Evolutionary conservation across 192 early-diverging fungal genomes (phyloP).

Genomic region (Geosiphon pyriformis): DNA sequence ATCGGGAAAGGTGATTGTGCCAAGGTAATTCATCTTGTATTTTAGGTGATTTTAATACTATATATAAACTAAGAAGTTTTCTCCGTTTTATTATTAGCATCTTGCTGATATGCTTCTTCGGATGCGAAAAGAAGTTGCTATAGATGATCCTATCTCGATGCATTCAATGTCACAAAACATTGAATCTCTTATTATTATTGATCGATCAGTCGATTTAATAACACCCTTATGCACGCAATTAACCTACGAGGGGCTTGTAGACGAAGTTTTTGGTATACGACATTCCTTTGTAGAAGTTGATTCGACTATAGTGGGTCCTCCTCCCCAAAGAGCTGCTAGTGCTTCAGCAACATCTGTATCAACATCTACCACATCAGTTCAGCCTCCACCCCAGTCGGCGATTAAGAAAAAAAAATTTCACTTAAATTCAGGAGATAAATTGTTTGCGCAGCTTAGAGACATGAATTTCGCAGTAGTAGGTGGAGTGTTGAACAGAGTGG

Average conservation of each 20-base stretch:
- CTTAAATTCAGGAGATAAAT: conserved; percentile 73
- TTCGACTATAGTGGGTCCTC: conserved; percentile 46
- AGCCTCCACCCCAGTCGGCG: conserved; percentile 28
- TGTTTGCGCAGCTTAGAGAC: conserved; percentile 79
- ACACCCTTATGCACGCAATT: conserved; percentile 93
- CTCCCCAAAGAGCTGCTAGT: conserved; percentile 28
- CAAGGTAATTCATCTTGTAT: conserved; percentile 38
- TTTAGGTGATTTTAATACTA: too few relatives aligned
- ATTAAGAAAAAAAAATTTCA: conserved; percentile 69
- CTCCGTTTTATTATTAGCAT: conserved; percentile 29
- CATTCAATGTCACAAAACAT: conserved; percentile 58
- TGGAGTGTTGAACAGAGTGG: conserved; percentile 72
- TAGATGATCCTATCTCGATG: conserved; percentile 45
- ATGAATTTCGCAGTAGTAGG: conserved; percentile 91
- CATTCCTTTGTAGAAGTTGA: conserved; percentile 72
- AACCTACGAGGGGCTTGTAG: conserved; percentile 95
- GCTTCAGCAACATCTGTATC: conserved; percentile 27
- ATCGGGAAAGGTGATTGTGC: conserved; percentile 86
- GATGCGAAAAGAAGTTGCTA: conserved; percentile 75
- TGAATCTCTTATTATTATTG: conserved; percentile 85
- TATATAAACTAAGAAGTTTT: too few relatives aligned
- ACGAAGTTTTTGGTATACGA: conserved; percentile 85
- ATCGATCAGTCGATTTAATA: conserved; percentile 82
- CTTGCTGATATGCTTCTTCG: conserved; percentile 74
- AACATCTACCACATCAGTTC: conserved; percentile 23